Conservation (phyloP, 768 basidiomycete species). For the Boletus sp. region DNA sequence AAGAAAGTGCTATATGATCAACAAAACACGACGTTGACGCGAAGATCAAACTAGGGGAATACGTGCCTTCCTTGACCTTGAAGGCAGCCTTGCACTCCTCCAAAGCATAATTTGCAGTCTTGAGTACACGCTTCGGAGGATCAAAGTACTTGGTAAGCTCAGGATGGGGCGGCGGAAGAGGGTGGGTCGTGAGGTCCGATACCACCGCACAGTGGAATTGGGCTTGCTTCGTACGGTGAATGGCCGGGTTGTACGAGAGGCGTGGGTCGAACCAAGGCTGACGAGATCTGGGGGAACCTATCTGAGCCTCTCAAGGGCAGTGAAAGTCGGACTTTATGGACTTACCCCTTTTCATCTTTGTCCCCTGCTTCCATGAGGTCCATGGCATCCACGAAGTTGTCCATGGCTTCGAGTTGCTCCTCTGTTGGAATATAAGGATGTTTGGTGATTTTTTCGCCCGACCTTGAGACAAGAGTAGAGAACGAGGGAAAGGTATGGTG, state of each 20-base stretch:
- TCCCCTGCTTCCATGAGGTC: conserved; percentile 77
- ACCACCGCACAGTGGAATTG: conserved; percentile 85
- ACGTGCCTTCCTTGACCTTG: conserved; percentile 74
- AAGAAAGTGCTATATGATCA: background rate
- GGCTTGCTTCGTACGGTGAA: conserved; percentile 91
- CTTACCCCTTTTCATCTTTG: conserved; percentile 72
- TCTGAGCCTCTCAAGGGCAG: conserved; percentile 1
- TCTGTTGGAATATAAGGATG: conserved; percentile 84
- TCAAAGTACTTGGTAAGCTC: conserved; percentile 83
- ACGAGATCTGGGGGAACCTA: conserved; percentile 43
- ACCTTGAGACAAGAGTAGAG: conserved; percentile 65
- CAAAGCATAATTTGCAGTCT: conserved; percentile 52
- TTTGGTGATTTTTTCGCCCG: conserved; percentile 65
- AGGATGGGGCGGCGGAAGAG: conserved; percentile 82
- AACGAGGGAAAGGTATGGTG: conserved; percentile 85
- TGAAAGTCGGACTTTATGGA: background rate
- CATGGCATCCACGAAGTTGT: conserved; percentile 83
- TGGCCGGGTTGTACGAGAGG: conserved; percentile 81
- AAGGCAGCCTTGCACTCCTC: conserved; percentile 62
- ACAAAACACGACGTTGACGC: background rate
- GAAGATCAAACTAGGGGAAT: background rate
- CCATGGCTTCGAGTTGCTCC: conserved; percentile 79
- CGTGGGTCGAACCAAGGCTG: conserved; percentile 74
- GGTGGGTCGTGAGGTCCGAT: conserved; percentile 65
- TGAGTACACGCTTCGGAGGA: conserved; percentile 66